Conservation (phyloP, 1,284 basidiomycete genomes). For the Coniferiporia sulphurascens region DNA sequence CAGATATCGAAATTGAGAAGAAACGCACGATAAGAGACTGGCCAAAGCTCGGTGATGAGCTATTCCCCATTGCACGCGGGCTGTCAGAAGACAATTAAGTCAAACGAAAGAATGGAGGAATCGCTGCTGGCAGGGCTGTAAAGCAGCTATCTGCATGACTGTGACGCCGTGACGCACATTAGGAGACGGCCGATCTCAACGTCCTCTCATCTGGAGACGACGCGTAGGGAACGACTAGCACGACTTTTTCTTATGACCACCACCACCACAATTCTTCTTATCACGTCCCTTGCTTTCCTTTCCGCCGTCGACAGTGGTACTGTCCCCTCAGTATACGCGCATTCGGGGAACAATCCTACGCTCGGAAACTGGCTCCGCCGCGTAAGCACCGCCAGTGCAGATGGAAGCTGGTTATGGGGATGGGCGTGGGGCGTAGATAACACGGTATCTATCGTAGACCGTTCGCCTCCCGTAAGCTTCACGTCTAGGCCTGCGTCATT, state of each 20-base stretch:
- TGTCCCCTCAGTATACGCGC: not conserved
- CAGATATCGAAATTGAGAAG: not conserved
- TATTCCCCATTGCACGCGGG: not conserved
- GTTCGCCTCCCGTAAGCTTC: slow-evolving; percentile 59
- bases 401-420: slow-evolving; percentile 38
- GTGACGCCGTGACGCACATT: not conserved
- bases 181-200: not conserved
- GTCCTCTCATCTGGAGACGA: not conserved
- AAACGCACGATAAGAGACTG: slow-evolving; percentile 37
- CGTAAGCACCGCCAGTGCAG: slow-evolving; percentile 24
- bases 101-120: not conserved
- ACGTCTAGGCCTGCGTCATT: slow-evolving; percentile 66
- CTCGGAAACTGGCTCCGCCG: slow-evolving; percentile 26
- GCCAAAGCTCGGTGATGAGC: slow-evolving; percentile 30
- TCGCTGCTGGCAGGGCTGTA: not conserved
- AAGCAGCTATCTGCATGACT: not conserved
- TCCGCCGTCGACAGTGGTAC: not conserved
- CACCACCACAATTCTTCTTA: not conserved
- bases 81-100: not conserved
- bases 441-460: slow-evolving; percentile 74
- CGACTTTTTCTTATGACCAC: slow-evolving; percentile 2
- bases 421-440: slow-evolving; percentile 68
- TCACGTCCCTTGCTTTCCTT: not conserved
- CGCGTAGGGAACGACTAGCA: not conserved
- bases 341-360: not conserved